Percentiles rank a stretch among this genome's conserved stretches.
phyloP scores from a whole-genome alignment of 257 asterid species.

The Solanum etuberosum region DNA sequence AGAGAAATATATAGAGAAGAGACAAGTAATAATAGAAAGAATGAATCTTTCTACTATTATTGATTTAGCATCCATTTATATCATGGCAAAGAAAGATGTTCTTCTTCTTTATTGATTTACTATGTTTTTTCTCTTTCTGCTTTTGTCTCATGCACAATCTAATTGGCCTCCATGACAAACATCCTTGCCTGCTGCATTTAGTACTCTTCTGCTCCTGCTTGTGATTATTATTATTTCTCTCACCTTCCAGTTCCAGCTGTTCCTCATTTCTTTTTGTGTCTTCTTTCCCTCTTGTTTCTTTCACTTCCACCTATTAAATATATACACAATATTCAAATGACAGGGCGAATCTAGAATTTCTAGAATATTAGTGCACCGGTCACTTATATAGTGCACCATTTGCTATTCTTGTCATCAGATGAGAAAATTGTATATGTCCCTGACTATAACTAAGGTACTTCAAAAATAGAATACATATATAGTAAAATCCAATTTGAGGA shows the following conservation, averaged over 20 bases:
- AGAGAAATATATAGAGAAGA: neutral
- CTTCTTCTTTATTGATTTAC: slow-evolving; percentile 4
- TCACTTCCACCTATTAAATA: slow-evolving; percentile 11
- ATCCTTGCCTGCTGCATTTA: slow-evolving; percentile 18
- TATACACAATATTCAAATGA: neutral
- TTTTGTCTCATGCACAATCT: slow-evolving; percentile 27
- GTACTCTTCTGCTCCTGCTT: slow-evolving; percentile 2
- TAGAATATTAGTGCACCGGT: too few species aligned
- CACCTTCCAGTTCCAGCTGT: slow-evolving; percentile 7
- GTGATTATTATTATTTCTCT: slow-evolving; percentile 17
- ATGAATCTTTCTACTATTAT: neutral
- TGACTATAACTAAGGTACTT: neutral
- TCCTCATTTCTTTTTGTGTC: slow-evolving; percentile 10
- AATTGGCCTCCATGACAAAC: slow-evolving; percentile 36
- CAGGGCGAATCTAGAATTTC: too few species aligned
- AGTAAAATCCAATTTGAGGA: neutral
- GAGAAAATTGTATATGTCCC: too few species aligned
- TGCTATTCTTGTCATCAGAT: neutral
- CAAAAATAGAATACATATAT: neutral
- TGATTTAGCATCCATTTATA: slow-evolving; percentile 33
- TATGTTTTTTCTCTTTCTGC: slow-evolving; percentile 22
- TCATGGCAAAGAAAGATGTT: slow-evolving; percentile 30
- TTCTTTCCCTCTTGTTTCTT: slow-evolving; percentile 18
- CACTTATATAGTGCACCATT: too few species aligned
- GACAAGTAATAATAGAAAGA: neutral